These are phyloP conservation scores for Pseudogymnoascus sp. DNA, from an alignment of 2,329 filamentous ascomycete species.

Conservation along the genomic window DNA sequence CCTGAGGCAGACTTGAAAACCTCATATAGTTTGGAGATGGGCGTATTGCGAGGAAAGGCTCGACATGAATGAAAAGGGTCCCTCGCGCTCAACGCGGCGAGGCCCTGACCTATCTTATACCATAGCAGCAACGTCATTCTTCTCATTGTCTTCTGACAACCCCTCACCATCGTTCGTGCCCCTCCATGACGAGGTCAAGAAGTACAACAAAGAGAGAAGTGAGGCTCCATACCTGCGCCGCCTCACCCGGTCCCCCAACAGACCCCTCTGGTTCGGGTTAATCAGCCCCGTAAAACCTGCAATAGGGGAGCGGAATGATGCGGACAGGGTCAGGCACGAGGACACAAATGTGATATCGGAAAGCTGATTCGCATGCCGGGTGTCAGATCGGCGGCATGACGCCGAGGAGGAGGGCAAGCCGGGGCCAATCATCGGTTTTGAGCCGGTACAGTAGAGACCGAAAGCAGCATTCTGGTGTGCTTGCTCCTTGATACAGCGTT, in stretches of 20 bases:
- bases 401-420: neutral
- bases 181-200: neutral
- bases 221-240: neutral
- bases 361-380: neutral
- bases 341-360: neutral
- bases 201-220: neutral
- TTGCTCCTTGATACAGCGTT: slow-evolving; percentile 1
- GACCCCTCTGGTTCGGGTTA: neutral
- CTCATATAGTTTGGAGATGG: neutral
- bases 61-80: neutral
- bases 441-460: neutral
- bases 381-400: neutral
- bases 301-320: neutral
- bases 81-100: neutral
- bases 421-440: neutral
- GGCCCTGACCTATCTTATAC: neutral
- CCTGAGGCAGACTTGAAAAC: neutral
- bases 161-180: neutral
- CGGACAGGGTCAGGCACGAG: neutral
- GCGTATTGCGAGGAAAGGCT: neutral
- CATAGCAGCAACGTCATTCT: neutral
- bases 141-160: neutral
- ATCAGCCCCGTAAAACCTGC: neutral
- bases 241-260: neutral
- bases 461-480: neutral